A percentile compares a stretch with the other conserved stretches of the same genome.
Conservation (phyloP, 768 basidiomycete species). For the Serendipita sp. region DNA sequence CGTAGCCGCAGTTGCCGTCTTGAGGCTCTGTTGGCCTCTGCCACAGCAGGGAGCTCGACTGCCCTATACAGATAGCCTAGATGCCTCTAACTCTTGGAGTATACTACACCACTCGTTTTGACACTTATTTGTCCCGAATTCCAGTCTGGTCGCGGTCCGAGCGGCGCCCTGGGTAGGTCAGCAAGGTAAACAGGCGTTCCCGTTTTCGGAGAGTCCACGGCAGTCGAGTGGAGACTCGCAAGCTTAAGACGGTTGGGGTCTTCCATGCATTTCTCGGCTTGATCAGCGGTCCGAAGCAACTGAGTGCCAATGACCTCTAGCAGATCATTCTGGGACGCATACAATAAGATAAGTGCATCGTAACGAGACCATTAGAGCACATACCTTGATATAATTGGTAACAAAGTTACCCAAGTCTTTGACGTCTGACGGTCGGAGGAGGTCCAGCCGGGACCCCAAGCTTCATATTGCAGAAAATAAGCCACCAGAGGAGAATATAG, state of each 20-base stretch:
- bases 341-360: too few species aligned
- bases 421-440: conserved; percentile 38
- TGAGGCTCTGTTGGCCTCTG: conserved; percentile 14
- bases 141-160: conserved; percentile 41
- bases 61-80: conserved; percentile 48
- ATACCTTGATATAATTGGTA: conserved; percentile 40
- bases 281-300: conserved; percentile 14
- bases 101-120: conserved; percentile 17
- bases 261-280: neutral
- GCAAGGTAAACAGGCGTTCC: conserved; percentile 28
- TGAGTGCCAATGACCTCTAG: conserved; percentile 12
- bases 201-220: conserved; percentile 53
- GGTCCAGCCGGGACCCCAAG: conserved; percentile 18
- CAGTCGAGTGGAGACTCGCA: conserved; percentile 36
- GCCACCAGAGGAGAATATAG: too few species aligned
- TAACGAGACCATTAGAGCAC: too few species aligned
- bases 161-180: conserved; percentile 30
- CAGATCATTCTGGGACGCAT: conserved; percentile 4
- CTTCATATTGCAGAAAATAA: neutral
- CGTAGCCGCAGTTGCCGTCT: conserved; percentile 8
- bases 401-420: conserved; percentile 53
- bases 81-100: conserved; percentile 37
- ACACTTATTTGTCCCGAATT: conserved; percentile 34
- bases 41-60: conserved; percentile 34
- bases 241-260: conserved; percentile 18